Evolutionary conservation across 495 filamentous ascomycete species (phyloP).

Genomic region (Terfezia claveryi): DNA sequence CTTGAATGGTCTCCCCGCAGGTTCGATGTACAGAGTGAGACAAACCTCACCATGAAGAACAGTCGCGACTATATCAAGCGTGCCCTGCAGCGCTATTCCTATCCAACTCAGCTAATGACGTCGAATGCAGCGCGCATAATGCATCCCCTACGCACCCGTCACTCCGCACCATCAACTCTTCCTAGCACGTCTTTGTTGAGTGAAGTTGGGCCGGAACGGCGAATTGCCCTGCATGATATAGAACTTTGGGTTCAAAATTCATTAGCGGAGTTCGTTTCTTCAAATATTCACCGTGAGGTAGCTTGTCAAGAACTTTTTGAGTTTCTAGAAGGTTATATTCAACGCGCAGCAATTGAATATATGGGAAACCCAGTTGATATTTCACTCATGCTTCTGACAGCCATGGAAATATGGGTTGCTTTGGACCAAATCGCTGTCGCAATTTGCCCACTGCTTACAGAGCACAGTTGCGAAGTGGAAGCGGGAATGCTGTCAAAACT

Average conservation of each 20-base stretch:
- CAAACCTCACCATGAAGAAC: too few relatives aligned
- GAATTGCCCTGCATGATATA: background rate
- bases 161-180: too few relatives aligned
- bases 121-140: too few relatives aligned
- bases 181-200: too few relatives aligned
- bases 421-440: conserved; percentile 30
- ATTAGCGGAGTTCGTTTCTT: background rate
- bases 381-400: conserved; percentile 37
- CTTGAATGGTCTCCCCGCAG: too few relatives aligned
- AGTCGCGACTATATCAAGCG: too few relatives aligned
- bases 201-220: background rate
- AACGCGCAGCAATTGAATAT: conserved; percentile 20
- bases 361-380: conserved; percentile 26
- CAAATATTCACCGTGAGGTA: conserved; percentile 24
- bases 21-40: too few relatives aligned
- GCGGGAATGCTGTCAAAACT: conserved; percentile 25
- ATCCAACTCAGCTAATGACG: too few relatives aligned
- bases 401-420: conserved; percentile 42
- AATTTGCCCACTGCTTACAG: conserved; percentile 22
- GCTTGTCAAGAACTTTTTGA: conserved; percentile 21
- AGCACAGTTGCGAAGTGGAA: conserved; percentile 32
- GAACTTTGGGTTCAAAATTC: background rate
- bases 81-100: too few relatives aligned
- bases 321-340: conserved; percentile 19
- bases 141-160: too few relatives aligned